phyloP scores from a whole-genome alignment of 2,329 filamentous ascomycete species.

The Fusarium temperatum region DNA sequence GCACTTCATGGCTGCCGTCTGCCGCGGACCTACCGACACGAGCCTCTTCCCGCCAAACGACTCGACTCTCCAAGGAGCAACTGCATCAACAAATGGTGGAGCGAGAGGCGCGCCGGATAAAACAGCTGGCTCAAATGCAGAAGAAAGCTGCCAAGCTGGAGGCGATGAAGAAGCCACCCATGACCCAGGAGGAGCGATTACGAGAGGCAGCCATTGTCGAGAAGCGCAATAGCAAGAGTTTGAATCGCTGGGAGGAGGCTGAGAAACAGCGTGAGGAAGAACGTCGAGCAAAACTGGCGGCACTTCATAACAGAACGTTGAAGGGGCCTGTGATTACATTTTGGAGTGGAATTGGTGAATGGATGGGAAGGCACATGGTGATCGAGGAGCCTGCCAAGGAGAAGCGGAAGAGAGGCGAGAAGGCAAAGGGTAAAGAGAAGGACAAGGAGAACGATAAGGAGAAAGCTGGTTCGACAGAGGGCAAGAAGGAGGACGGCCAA shows the following conservation, averaged over 20 bases:
- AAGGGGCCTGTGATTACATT: slow-evolving; percentile 90
- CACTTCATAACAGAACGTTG: slow-evolving; percentile 85
- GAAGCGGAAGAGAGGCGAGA: slow-evolving; percentile 58
- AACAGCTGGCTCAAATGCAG: slow-evolving; percentile 74
- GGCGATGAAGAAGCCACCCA: slow-evolving; percentile 77
- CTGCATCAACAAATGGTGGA: slow-evolving; percentile 77
- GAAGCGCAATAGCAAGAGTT: slow-evolving; percentile 85
- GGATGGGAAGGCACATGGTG: slow-evolving; percentile 74
- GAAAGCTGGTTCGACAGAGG: slow-evolving; percentile 7
- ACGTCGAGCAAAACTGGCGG: slow-evolving; percentile 82
- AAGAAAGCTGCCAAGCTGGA: slow-evolving; percentile 75
- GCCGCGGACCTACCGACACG: slow-evolving; percentile 64
- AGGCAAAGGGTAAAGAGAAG: slow-evolving; percentile 42
- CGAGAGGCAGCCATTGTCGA: slow-evolving; percentile 85
- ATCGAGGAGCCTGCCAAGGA: slow-evolving; percentile 71
- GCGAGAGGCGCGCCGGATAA: slow-evolving; percentile 74
- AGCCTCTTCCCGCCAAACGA: slow-evolving; percentile 66
- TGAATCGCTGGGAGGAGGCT: slow-evolving; percentile 93
- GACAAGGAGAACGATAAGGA: slow-evolving; percentile 13
- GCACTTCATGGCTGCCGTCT: slow-evolving; percentile 66
- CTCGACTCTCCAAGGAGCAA: slow-evolving; percentile 67
- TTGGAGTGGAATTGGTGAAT: slow-evolving; percentile 91
- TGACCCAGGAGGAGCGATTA: slow-evolving; percentile 88
- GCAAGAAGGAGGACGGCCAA: slow-evolving; percentile 16
- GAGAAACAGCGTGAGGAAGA: slow-evolving; percentile 90